phyloP scores from a whole-genome alignment of 257 asterid genomes.

The Penstemon newberryi region DNA sequence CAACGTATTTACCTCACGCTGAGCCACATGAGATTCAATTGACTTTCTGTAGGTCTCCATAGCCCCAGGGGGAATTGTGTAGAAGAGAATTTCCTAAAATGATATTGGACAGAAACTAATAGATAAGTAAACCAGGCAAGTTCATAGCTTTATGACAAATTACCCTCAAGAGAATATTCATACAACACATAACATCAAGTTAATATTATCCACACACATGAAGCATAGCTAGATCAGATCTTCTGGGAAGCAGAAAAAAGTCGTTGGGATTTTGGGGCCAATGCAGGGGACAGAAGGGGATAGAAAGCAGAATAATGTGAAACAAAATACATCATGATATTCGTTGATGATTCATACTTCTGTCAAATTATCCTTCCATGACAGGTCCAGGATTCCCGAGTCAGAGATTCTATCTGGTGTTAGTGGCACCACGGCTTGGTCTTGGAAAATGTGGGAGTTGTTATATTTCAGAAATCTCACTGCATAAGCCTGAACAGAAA shows the following conservation, averaged over 20 bases:
- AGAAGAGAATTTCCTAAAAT: conserved; percentile 76
- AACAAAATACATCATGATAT: conserved; percentile 23
- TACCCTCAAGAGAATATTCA: conserved; percentile 4
- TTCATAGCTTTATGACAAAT: conserved; percentile 20
- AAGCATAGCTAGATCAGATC: conserved; percentile 22
- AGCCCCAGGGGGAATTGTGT: conserved; percentile 67
- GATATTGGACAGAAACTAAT: conserved; percentile 23
- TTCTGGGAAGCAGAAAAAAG: conserved; percentile 5
- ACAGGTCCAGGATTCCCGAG: conserved; percentile 47
- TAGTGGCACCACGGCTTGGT: conserved; percentile 58
- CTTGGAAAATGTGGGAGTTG: conserved; percentile 34
- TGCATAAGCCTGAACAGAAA: conserved; percentile 66
- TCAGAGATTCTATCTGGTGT: conserved; percentile 68
- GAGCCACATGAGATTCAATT: conserved; percentile 58
- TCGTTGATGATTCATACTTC: conserved; percentile 50
- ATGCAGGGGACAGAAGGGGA: background rate
- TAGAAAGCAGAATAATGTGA: background rate
- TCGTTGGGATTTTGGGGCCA: background rate
- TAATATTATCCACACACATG: conserved; percentile 3
- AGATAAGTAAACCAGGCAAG: conserved; percentile 19
- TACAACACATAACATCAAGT: background rate
- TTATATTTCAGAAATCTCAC: conserved; percentile 58
- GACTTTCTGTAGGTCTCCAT: conserved; percentile 64
- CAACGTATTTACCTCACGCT: conserved; percentile 61
- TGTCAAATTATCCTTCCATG: conserved; percentile 61